phyloP scores from a whole-genome alignment of 2,329 filamentous ascomycete species.

The Chlorencoelia australis region DNA sequence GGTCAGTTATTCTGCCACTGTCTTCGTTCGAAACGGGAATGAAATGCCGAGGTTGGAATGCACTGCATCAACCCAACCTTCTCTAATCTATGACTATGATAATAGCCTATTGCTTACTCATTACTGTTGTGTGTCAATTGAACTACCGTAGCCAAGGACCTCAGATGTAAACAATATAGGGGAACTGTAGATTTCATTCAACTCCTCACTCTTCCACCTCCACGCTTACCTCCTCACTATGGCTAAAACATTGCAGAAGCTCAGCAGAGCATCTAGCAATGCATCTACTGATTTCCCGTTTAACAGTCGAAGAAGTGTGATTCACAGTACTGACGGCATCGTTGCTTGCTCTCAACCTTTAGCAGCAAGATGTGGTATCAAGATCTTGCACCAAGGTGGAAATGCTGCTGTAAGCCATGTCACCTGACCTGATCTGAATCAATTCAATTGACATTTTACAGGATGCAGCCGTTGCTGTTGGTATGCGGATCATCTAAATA shows the following conservation, averaged over 20 bases:
- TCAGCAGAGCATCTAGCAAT: background rate
- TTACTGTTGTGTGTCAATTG: too few relatives aligned
- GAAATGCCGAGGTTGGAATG: too few relatives aligned
- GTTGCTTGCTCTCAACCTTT: conserved; percentile 84
- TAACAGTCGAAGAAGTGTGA: conserved; percentile 75
- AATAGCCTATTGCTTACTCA: too few relatives aligned
- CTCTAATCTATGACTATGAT: too few relatives aligned
- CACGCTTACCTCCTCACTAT: background rate
- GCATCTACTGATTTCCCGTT: conserved; percentile 38
- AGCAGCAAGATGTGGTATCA: conserved; percentile 78
- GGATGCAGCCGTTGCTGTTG: conserved; percentile 94
- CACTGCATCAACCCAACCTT: too few relatives aligned
- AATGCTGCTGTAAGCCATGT: conserved; percentile 70
- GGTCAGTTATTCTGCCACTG: too few relatives aligned
- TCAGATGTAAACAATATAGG: too few relatives aligned
- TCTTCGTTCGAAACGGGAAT: too few relatives aligned
- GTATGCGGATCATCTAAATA: conserved; percentile 34
- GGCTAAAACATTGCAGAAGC: conserved; percentile 4
- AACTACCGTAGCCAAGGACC: too few relatives aligned
- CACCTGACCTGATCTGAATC: conserved; percentile 8
- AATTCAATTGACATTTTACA: conserved; percentile 29
- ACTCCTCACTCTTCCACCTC: too few relatives aligned
- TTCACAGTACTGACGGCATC: conserved; percentile 88
- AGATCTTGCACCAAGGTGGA: conserved; percentile 75
- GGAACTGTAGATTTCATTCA: too few relatives aligned